Conservation (phyloP, 441 rosid species). For the Jatropha multifida region DNA sequence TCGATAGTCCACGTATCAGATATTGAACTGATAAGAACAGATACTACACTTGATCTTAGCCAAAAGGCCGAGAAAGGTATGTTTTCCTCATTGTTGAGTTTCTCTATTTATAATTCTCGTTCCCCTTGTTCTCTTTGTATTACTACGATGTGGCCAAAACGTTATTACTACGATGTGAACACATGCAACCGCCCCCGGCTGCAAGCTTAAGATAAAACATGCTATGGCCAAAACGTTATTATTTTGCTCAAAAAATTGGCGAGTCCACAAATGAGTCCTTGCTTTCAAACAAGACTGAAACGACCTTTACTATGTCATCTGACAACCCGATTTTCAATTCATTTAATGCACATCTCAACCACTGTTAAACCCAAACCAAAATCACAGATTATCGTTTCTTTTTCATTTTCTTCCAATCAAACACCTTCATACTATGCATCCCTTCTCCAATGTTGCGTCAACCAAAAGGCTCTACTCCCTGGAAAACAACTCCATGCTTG, state of each 20-base stretch:
- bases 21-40: slow-evolving; percentile 89
- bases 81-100: background rate
- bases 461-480: slow-evolving; percentile 24
- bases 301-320: background rate
- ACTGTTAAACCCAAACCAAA: background rate
- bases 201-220: too few species aligned
- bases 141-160: too few species aligned
- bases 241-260: background rate
- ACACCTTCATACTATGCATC: slow-evolving; percentile 14
- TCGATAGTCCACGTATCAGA: slow-evolving; percentile 11
- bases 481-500: slow-evolving; percentile 37
- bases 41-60: slow-evolving; percentile 99
- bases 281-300: background rate
- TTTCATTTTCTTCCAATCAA: slow-evolving; percentile 5
- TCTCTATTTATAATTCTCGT: too few species aligned
- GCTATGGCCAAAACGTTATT: too few species aligned
- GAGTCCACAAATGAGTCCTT: background rate
- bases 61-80: slow-evolving; percentile 71
- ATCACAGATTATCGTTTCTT: background rate
- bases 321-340: background rate
- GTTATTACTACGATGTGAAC: too few species aligned
- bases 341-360: background rate
- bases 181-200: too few species aligned
- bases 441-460: slow-evolving; percentile 27
- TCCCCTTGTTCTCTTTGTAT: too few species aligned